Evolutionary conservation across 2,329 filamentous ascomycete species (phyloP), one percentile per base, ranked within the genome.

Genomic region (Ophiostoma ulmi): DNA sequence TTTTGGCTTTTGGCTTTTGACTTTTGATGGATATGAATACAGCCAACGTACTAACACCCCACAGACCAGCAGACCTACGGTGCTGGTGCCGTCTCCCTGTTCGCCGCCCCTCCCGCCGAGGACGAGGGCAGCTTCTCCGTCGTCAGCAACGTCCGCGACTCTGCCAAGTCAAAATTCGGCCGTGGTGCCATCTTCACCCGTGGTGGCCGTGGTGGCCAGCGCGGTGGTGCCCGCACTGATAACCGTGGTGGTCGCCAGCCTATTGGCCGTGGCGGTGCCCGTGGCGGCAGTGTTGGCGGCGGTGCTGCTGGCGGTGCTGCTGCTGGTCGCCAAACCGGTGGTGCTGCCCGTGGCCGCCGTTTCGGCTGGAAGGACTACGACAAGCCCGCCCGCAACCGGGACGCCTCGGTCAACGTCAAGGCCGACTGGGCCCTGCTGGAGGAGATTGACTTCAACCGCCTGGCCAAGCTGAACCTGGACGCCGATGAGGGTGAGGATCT

Each of bases 351-450:
- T 73, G 91, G 92, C 69, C 90, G 95, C 75, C 89, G 95, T 76
- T 97, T 97, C 78, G 95, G 95, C 79, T 98, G 95, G 94, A 97
- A 95, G 83, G 95, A 99, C 80, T 97, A 93, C 80, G 95, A 99
- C 84, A 98, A 98, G 89, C 95, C 95, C 73, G 88, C 94, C 80
- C 90, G 95, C 78, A 97, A 97, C 82, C 92, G 95, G 73, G 95
- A 99, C 83, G 91, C 94, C 13, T 97, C 93, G 48, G 92, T 99
- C 78, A 94, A 94, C 83, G 93, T 98, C 81, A 96, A 96, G 83
- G 88, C 94, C 31, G 94, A 97, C 80, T 99, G 95, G 95, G 87
- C 89, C 78, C 87, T 99, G 83, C 85, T 97, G 77, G 95, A 99
- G 83, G 95, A 99, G 86, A 97, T 99, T 80, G 95, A 99, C 81